Conservation (phyloP, 306 rosid genomes). For the Quercus agrifolia region DNA sequence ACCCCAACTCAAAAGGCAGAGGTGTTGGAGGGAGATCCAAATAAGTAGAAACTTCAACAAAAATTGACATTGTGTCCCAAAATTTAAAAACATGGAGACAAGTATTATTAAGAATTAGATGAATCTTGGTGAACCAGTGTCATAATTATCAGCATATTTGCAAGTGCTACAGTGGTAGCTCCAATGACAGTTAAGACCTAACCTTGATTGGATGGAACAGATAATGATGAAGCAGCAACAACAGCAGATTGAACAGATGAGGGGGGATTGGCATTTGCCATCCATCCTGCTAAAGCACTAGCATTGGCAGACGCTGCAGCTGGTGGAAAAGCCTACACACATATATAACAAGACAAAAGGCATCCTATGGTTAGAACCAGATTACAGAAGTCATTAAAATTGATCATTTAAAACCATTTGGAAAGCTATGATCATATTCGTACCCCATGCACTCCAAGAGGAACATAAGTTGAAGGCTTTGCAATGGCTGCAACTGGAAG, state of each 20-base stretch:
- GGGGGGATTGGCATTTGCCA: constrained; percentile 38
- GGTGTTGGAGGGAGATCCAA: not conserved
- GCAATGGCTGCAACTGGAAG: constrained; percentile 75
- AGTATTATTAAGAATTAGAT: not conserved
- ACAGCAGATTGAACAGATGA: constrained; percentile 33
- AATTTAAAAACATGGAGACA: not conserved
- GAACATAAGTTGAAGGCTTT: constrained; percentile 67
- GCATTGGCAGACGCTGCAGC: constrained; percentile 33
- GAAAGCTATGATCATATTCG: constrained; percentile 34
- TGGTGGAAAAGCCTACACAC: constrained; percentile 43
- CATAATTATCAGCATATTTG: not conserved
- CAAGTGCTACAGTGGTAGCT: not conserved
- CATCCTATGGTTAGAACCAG: not conserved
- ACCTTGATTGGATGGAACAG: constrained; percentile 49
- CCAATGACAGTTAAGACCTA: constrained; percentile 18
- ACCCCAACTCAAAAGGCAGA: not conserved
- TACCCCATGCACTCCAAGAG: constrained; percentile 67
- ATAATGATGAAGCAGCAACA: constrained; percentile 30
- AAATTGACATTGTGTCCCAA: not conserved
- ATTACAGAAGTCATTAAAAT: not conserved
- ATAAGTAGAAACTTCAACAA: not conserved
- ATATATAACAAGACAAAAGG: not conserved
- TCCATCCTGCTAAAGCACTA: constrained; percentile 39
- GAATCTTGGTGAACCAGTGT: not conserved
- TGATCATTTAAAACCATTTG: not conserved